A percentile compares a stretch with the other conserved stretches of the same genome.
These are phyloP conservation scores for Boletus rubroflammeus DNA, from an alignment of 768 basidiomycete species.

Conservation along the genomic window DNA sequence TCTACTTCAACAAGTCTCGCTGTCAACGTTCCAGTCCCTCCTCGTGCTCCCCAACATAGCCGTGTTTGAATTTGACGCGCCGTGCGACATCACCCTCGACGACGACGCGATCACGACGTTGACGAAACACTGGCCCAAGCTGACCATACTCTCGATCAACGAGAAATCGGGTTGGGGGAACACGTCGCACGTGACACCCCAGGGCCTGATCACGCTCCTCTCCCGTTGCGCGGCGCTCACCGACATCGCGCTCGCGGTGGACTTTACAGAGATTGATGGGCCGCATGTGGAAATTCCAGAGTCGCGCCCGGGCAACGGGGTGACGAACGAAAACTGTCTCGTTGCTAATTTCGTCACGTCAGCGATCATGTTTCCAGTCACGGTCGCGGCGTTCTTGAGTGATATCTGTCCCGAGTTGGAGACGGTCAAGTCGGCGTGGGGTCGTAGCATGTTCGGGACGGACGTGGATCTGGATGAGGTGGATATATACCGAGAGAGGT, in stretches of 20 bases:
- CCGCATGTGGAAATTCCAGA: neutral
- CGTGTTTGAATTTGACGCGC: slow-evolving; percentile 14
- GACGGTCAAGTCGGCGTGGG: slow-evolving; percentile 15
- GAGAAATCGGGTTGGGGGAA: slow-evolving; percentile 17
- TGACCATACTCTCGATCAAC: slow-evolving; percentile 17
- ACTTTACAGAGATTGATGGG: slow-evolving; percentile 19
- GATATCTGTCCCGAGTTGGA: slow-evolving; percentile 21
- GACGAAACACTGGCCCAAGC: slow-evolving; percentile 20
- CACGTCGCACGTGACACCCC: slow-evolving; percentile 16
- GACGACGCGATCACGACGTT: slow-evolving; percentile 19
- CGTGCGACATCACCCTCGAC: slow-evolving; percentile 19
- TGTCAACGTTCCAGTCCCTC: slow-evolving; percentile 19
- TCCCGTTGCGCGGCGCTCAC: slow-evolving; percentile 4
- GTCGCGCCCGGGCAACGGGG: slow-evolving; percentile 8
- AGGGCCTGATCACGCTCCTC: slow-evolving; percentile 22
- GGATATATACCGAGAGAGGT: slow-evolving; percentile 11
- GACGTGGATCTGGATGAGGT: slow-evolving; percentile 8
- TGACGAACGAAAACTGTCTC: slow-evolving; percentile 5
- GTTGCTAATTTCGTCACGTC: slow-evolving; percentile 22
- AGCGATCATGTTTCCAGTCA: slow-evolving; percentile 13
- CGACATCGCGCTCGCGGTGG: slow-evolving; percentile 18
- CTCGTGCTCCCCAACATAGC: slow-evolving; percentile 12
- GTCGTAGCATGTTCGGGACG: neutral
- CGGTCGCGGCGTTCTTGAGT: slow-evolving; percentile 26
- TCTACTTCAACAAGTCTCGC: slow-evolving; percentile 1